Percentiles rank a stretch among this genome's conserved stretches.
Evolutionary conservation across 768 basidiomycete species (phyloP).

Genomic region (Russula abietina): DNA sequence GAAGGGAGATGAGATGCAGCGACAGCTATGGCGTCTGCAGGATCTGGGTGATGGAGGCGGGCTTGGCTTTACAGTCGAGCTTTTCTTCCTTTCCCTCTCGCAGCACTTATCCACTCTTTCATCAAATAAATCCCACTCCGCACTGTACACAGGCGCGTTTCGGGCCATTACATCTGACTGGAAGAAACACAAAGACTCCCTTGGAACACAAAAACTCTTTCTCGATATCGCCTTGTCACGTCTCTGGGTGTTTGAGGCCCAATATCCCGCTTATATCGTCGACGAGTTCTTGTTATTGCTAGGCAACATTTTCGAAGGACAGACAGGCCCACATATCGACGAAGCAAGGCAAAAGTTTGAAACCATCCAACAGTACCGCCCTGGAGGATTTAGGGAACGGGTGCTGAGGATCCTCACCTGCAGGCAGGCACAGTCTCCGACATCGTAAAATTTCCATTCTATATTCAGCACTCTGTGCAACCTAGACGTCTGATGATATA

Average conservation of each 20-base stretch:
- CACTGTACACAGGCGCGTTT: background rate
- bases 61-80: constrained; percentile 1
- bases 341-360: background rate
- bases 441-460: background rate
- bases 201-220: background rate
- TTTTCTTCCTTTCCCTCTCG: constrained; percentile 1
- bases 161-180: background rate
- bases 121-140: background rate
- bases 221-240: background rate
- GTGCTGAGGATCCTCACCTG: background rate
- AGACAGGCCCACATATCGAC: background rate
- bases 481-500: too few relatives aligned
- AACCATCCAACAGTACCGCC: background rate
- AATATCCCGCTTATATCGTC: background rate
- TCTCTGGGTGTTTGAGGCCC: background rate
- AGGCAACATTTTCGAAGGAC: background rate
- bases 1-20: background rate
- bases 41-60: background rate
- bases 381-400: background rate
- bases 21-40: background rate
- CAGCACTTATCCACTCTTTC: background rate
- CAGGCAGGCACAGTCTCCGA: background rate
- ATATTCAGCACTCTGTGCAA: background rate
- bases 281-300: background rate
- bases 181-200: background rate